Evolutionary conservation across 768 basidiomycete genomes (phyloP).

Genomic region (Russula sp.): DNA sequence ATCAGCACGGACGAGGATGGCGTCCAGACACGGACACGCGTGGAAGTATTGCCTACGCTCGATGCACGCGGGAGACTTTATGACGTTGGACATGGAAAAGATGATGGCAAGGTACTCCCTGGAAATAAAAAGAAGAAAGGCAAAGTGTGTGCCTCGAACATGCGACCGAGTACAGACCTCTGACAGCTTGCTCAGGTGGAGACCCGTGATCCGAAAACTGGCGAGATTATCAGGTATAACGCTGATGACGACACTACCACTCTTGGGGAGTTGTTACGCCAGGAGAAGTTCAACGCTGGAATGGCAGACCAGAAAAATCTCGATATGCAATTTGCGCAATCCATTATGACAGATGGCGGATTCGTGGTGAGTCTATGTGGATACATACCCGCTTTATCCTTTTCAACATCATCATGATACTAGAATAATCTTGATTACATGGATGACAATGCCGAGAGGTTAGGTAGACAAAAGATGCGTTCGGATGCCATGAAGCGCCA

Average conservation of each 20-base stretch:
- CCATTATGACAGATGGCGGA: constrained; percentile 82
- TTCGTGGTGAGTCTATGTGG: constrained; percentile 53
- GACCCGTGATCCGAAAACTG: constrained; percentile 84
- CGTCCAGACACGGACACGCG: constrained; percentile 46
- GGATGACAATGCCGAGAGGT: constrained; percentile 91
- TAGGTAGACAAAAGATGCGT: constrained; percentile 92
- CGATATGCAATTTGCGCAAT: constrained; percentile 82
- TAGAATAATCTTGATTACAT: constrained; percentile 90
- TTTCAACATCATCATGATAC: background rate
- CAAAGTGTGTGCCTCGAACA: constrained; percentile 36
- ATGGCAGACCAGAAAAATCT: constrained; percentile 86
- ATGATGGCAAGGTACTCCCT: constrained; percentile 42
- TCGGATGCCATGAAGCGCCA: constrained; percentile 94
- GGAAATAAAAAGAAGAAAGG: constrained; percentile 80
- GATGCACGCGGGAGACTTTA: constrained; percentile 82
- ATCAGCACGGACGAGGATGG: constrained; percentile 26
- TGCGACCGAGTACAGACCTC: constrained; percentile 2
- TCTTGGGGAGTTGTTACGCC: constrained; percentile 85
- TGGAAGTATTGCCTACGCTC: constrained; percentile 84
- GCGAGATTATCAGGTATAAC: constrained; percentile 82
- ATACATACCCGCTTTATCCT: background rate
- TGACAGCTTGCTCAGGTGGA: constrained; percentile 52
- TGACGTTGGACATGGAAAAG: constrained; percentile 78
- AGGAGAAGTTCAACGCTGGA: constrained; percentile 87
- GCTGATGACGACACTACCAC: constrained; percentile 84